Evolutionary conservation across 768 basidiomycete species (phyloP).

Genomic region (Tulasnella sp.): DNA sequence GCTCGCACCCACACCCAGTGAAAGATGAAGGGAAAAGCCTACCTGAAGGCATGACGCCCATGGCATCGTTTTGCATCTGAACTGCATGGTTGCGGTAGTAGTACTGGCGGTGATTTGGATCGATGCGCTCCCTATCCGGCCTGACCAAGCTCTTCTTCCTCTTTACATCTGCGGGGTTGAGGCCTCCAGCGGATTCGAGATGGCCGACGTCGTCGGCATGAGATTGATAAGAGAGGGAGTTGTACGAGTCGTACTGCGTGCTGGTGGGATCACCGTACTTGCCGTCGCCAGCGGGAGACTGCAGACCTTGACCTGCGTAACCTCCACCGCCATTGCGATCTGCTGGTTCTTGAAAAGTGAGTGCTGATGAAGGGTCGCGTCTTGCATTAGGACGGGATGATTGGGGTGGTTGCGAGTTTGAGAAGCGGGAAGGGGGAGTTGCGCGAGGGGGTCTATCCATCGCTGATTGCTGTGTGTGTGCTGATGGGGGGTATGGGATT

Average conservation of each 20-base stretch:
- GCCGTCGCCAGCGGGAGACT: background rate
- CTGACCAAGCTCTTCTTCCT: constrained; percentile 90
- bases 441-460: constrained; percentile 9
- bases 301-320: background rate
- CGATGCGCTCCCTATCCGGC: constrained; percentile 94
- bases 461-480: background rate
- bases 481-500: background rate
- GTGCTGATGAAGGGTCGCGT: background rate
- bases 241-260: background rate
- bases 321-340: background rate
- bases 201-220: background rate
- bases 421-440: background rate
- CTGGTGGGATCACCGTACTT: background rate
- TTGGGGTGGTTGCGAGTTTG: background rate
- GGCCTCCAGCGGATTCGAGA: background rate
- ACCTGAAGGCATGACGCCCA: constrained; percentile 81
- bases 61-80: constrained; percentile 66
- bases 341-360: background rate
- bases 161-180: constrained; percentile 31
- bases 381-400: background rate
- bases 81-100: constrained; percentile 88
- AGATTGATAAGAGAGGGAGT: constrained; percentile 9
- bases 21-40: constrained; percentile 38
- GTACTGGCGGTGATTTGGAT: constrained; percentile 89
- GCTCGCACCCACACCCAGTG: background rate